Evolutionary conservation across 2,329 filamentous ascomycete species (phyloP).

Genomic region (Aspergillus proliferans): DNA sequence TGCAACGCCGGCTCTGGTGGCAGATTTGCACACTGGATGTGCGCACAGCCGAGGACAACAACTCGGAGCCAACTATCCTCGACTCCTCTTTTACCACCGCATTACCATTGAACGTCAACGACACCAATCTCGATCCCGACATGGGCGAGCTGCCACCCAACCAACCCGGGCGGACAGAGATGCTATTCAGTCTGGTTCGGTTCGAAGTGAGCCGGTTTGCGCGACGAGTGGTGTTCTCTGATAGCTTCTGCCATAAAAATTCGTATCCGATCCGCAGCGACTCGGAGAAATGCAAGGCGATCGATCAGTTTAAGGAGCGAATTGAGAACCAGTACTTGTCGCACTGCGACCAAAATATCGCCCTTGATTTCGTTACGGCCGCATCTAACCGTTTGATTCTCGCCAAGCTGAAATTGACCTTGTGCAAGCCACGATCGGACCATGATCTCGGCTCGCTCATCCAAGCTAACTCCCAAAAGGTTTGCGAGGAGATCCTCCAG

Average conservation of each 20-base stretch:
- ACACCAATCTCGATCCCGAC: constrained; percentile 7
- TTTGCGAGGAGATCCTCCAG: constrained; percentile 14
- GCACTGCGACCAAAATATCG: constrained; percentile 9
- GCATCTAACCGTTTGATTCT: constrained; percentile 10
- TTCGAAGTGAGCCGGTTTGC: constrained; percentile 15
- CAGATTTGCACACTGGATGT: constrained; percentile 16
- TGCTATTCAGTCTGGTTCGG: constrained; percentile 17
- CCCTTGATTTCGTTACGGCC: constrained; percentile 10
- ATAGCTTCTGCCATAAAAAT: constrained; percentile 13
- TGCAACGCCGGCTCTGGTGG: constrained; percentile 20
- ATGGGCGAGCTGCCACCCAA: constrained; percentile 4
- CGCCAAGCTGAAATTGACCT: constrained; percentile 8
- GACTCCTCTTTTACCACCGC: constrained; percentile 8
- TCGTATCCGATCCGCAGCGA: constrained; percentile 7
- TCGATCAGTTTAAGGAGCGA: constrained; percentile 10
- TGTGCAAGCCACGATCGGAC: constrained; percentile 6
- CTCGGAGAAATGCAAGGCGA: constrained; percentile 11
- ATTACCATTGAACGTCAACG: constrained; percentile 10
- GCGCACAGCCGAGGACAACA: constrained; percentile 11
- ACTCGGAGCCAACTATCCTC: constrained; percentile 6
- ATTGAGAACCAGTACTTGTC: constrained; percentile 13
- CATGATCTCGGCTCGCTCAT: not conserved
- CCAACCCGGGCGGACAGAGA: constrained; percentile 13
- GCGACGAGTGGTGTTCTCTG: constrained; percentile 15
- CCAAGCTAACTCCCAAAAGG: constrained; percentile 1